Base-by-base conservation (phyloP, 768 basidiomycete species). In the Boletus rufocinnamomeus region DNA sequence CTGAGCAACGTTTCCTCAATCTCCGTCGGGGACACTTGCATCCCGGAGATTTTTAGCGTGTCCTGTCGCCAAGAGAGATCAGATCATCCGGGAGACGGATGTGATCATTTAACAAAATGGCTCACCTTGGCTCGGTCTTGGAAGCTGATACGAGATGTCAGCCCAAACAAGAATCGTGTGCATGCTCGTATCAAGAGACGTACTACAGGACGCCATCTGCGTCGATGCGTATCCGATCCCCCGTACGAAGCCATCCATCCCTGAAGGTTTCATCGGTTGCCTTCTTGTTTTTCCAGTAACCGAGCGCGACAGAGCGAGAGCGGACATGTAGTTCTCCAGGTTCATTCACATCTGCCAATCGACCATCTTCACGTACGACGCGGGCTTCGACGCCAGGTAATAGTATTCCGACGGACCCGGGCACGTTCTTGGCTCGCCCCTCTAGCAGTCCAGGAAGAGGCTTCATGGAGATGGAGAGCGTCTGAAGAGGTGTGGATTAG, bases 21-120 rank as follows among this genome's bases (percentile, higher is more conserved):
- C 67, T 93, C 91, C 19, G 82, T 80, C 1, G 91, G 91, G 0
- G 91, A 90, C 0, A 93, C 91, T 71, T 93, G 91, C 50, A 77
- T 77, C 4, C 91, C 91, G 0, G 88, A 90, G 3, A 93, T 80
- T 67, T 93, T 93, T 23, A 93, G 77, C 0, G 84, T 91, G 66
- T 93, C 91, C 85, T 90, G 27, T 25, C 17, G n/a, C n/a, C 35
- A 37, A 37, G 17, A 37, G 16, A 37, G 16, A 37, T 37, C 35
- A 17, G 35, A 17, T 37, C 35, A 16, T 17, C 30, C 30, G 30
- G 30, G 9, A 30, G 9, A 30, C 30, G 30, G 30, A 30, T 30
- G 8, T 30, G n/a, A n/a, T n/a, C n/a, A n/a, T n/a, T n/a, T n/a
- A n/a, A n/a, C n/a, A n/a, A n/a, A n/a, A n/a, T 30, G 8, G 23